phyloP scores from a whole-genome alignment of 2,329 filamentous ascomycete species.

The Hypoxylon sp. region DNA sequence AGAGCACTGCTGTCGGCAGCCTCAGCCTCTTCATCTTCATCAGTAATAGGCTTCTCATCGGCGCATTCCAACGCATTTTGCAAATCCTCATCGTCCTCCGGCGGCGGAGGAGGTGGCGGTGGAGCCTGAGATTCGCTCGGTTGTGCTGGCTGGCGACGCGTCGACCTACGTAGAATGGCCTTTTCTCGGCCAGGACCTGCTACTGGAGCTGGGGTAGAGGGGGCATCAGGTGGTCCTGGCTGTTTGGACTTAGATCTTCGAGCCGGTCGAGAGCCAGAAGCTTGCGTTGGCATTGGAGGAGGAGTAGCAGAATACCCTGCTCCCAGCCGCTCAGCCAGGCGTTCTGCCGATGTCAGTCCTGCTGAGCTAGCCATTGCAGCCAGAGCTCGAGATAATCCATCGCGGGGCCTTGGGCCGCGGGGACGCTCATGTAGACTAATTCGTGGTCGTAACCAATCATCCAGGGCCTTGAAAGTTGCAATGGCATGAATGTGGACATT shows the following conservation, averaged over 20 bases:
- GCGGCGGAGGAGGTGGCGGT: conserved; percentile 67
- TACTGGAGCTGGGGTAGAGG: conserved; percentile 60
- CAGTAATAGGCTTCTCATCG: conserved; percentile 87
- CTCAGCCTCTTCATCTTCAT: conserved; percentile 73
- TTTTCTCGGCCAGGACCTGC: conserved; percentile 70
- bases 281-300: conserved; percentile 55
- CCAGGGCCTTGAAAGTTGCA: conserved; percentile 95
- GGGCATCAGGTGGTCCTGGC: conserved; percentile 56
- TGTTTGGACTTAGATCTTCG: conserved; percentile 64
- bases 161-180: conserved; percentile 70
- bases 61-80: conserved; percentile 88
- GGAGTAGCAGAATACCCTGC: conserved; percentile 56
- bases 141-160: conserved; percentile 68
- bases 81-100: conserved; percentile 70
- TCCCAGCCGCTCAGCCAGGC: conserved; percentile 61
- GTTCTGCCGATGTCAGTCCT: conserved; percentile 67
- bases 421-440: conserved; percentile 85
- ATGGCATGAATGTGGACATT: conserved; percentile 99
- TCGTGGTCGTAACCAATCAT: conserved; percentile 93
- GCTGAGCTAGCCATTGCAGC: conserved; percentile 82
- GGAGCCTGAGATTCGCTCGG: conserved; percentile 64
- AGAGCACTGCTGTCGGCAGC: conserved; percentile 76
- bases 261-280: conserved; percentile 60
- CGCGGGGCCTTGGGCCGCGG: conserved; percentile 70
- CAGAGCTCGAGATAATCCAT: conserved; percentile 76